Conservation (phyloP, 148 eudicot genomes). For the Rhododendron mucronatum region DNA sequence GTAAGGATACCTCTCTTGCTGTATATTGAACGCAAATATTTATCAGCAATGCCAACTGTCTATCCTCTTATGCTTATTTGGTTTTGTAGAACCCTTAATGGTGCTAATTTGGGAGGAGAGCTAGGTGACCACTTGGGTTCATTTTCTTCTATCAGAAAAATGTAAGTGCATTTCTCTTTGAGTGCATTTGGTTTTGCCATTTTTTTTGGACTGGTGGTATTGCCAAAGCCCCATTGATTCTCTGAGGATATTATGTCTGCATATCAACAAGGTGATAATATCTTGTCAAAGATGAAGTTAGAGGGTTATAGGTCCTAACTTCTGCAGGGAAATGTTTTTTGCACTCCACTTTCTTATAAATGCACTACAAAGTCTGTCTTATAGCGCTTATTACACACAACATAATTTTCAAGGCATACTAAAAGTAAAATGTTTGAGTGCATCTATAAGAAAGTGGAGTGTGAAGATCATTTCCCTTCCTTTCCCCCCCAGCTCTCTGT, state of each 20-base stretch:
- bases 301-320: background rate
- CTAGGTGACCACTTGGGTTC: slow-evolving; percentile 69
- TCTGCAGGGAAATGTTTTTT: background rate
- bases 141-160: slow-evolving; percentile 55
- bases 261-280: background rate
- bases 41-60: background rate
- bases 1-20: slow-evolving; percentile 33
- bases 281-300: background rate
- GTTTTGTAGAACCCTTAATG: slow-evolving; percentile 48
- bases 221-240: background rate
- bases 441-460: background rate
- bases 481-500: background rate
- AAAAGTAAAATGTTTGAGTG: background rate
- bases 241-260: background rate
- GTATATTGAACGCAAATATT: background rate
- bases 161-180: slow-evolving; percentile 38
- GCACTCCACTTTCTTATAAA: background rate
- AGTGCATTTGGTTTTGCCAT: background rate
- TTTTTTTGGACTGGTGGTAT: background rate
- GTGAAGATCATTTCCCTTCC: background rate
- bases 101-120: slow-evolving; percentile 70
- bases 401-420: background rate
- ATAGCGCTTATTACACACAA: background rate
- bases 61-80: slow-evolving; percentile 10
- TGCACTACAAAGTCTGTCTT: background rate